These are phyloP conservation scores for Geotrichum histeridarum DNA, from an alignment of 1,139 yeast genomes.

Conservation along the genomic window DNA sequence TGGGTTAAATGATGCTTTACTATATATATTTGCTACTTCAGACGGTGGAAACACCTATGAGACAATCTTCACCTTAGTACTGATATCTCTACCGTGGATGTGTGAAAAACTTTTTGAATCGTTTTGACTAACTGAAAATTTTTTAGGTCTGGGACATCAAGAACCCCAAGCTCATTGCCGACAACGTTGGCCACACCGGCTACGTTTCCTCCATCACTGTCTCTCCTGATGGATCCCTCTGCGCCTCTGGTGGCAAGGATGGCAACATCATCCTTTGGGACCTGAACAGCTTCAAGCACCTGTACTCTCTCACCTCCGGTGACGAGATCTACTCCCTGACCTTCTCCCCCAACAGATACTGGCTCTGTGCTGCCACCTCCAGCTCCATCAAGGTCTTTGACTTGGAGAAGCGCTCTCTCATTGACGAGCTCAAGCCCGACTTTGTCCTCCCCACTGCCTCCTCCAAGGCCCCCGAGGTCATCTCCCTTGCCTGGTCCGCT, in stretches of 20 bases:
- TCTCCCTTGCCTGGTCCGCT: conserved; percentile 98
- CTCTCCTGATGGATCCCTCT: conserved; percentile 99
- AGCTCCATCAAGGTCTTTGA: conserved; percentile 97
- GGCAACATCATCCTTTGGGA: conserved; percentile 99
- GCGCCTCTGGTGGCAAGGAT: conserved; percentile 99
- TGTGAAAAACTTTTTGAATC: not conserved
- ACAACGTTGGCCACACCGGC: conserved; percentile 99
- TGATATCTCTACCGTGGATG: conserved; percentile 38
- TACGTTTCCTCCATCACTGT: conserved; percentile 96
- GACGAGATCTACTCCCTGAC: conserved; percentile 98
- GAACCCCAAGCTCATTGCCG: conserved; percentile 86
- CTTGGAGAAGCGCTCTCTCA: conserved; percentile 90
- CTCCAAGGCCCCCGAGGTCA: conserved; percentile 97
- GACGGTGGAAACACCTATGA: conserved; percentile 83
- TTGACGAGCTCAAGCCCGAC: conserved; percentile 98
- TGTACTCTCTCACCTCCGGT: conserved; percentile 92
- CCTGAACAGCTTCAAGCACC: conserved; percentile 79
- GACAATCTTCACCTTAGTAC: conserved; percentile 96
- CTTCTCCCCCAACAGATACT: conserved; percentile 99
- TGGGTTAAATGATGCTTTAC: conserved; percentile 30
- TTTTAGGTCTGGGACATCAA: conserved; percentile 88
- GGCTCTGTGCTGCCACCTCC: conserved; percentile 99
- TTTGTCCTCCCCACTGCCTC: conserved; percentile 74
- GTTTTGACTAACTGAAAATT: conserved; percentile 39
- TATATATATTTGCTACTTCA: conserved; percentile 98